Conservation (phyloP, 495 filamentous ascomycete genomes). For the Lasiosphaeria ovina region DNA sequence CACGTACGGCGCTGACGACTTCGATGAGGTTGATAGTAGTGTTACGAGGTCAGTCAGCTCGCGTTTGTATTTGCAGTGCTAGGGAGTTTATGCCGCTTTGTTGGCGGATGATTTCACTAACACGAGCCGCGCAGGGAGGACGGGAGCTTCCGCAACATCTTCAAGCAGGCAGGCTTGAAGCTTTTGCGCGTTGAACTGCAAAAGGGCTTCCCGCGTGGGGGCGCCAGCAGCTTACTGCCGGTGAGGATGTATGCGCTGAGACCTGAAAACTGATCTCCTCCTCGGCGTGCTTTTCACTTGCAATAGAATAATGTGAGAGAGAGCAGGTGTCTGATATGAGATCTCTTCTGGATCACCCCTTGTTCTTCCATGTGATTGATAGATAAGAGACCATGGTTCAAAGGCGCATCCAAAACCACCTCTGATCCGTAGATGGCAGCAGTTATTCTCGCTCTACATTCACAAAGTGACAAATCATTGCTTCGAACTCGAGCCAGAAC, state of each 20-base stretch:
- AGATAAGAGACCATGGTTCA: no score
- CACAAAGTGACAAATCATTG: constrained; percentile 1
- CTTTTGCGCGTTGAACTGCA: constrained; percentile 73
- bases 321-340: no score
- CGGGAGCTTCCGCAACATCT: constrained; percentile 64
- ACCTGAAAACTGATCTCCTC: constrained; percentile 14
- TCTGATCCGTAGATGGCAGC: no score
- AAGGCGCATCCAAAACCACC: no score
- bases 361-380: no score
- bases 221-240: constrained; percentile 50
- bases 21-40: constrained; percentile 74
- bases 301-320: no score
- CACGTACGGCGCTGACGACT: constrained; percentile 62
- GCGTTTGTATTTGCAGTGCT: background rate
- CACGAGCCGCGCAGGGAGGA: constrained; percentile 52
- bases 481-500: constrained; percentile 6
- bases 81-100: background rate
- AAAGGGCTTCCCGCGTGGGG: constrained; percentile 60
- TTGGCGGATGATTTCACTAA: background rate
- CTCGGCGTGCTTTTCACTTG: background rate
- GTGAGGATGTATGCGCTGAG: constrained; percentile 70
- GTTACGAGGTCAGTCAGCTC: constrained; percentile 58
- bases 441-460: no score
- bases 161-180: constrained; percentile 64
- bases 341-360: no score